phyloP scores from a whole-genome alignment of 1,139 yeast genomes.

The Candida dubliniensis region DNA sequence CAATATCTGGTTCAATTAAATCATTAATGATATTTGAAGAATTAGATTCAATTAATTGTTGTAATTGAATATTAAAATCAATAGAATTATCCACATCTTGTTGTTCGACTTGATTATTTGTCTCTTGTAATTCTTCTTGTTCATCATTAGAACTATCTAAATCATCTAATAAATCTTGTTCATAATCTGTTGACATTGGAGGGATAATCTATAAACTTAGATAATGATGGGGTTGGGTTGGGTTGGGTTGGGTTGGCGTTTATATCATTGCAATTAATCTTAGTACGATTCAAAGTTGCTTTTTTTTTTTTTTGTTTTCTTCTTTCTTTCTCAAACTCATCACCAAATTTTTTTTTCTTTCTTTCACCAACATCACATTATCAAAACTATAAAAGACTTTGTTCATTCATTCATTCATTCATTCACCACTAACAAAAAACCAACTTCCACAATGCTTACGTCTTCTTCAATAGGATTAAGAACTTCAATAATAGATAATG shows the following conservation, averaged over 20 bases:
- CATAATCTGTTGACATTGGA: conserved; percentile 27
- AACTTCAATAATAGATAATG: conserved; percentile 50
- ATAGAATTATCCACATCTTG: conserved; percentile 2
- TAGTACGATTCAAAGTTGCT: no score
- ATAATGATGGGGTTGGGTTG: no score
- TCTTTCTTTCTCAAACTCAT: no score
- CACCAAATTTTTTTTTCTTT: no score
- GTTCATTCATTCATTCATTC: background rate
- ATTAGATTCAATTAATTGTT: conserved; percentile 12
- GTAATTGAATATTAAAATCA: conserved; percentile 15
- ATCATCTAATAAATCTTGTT: conserved; percentile 36
- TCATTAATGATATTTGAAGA: conserved; percentile 4
- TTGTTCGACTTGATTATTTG: conserved; percentile 4
- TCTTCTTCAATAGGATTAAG: conserved; percentile 17
- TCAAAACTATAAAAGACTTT: no score
- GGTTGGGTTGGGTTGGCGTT: background rate
- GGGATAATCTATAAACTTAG: no score
- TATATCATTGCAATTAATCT: background rate
- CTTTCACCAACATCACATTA: no score
- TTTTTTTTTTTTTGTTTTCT: no score
- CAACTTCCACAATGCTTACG: background rate
- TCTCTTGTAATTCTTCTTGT: conserved; percentile 10
- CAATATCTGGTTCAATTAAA: conserved; percentile 19
- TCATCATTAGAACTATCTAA: conserved; percentile 27
- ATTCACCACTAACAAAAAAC: background rate